These are phyloP conservation scores for Umbelopsis vinacea DNA, from an alignment of 192 early-diverging fungal species.

Conservation along the genomic window DNA sequence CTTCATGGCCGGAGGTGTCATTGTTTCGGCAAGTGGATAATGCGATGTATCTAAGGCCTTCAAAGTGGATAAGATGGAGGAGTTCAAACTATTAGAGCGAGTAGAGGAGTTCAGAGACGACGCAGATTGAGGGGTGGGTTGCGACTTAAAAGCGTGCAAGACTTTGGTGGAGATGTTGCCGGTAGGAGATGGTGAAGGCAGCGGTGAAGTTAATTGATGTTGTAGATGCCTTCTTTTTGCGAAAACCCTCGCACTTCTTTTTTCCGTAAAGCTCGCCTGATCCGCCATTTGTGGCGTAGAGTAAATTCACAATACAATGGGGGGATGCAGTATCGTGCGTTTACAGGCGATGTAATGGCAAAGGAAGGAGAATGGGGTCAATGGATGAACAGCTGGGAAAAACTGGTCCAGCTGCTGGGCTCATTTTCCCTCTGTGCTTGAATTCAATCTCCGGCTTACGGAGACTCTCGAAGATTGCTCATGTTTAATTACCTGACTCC, in stretches of 20 bases:
- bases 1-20: slow-evolving; percentile 79
- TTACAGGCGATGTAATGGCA: not conserved
- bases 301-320: not conserved
- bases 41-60: not conserved
- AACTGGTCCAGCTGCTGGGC: slow-evolving; percentile 7
- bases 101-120: slow-evolving; percentile 19
- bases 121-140: not conserved
- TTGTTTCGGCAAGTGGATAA: slow-evolving; percentile 77
- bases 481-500: too few species aligned
- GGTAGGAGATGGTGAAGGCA: slow-evolving; percentile 13
- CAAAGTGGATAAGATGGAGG: not conserved
- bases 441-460: not conserved
- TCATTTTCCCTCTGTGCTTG: not conserved
- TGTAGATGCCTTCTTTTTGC: slow-evolving; percentile 20
- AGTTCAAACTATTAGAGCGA: slow-evolving; percentile 10
- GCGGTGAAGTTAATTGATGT: slow-evolving; percentile 14
- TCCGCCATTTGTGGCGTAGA: slow-evolving; percentile 20
- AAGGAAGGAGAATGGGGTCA: not conserved
- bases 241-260: slow-evolving; percentile 15
- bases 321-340: not conserved
- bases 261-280: slow-evolving; percentile 18
- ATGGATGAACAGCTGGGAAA: slow-evolving; percentile 23
- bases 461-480: not conserved
- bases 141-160: not conserved
- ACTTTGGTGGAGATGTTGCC: slow-evolving; percentile 22